Evolutionary conservation across 2,329 filamentous ascomycete species (phyloP).

Genomic region (Aureobasidium namibiae): DNA sequence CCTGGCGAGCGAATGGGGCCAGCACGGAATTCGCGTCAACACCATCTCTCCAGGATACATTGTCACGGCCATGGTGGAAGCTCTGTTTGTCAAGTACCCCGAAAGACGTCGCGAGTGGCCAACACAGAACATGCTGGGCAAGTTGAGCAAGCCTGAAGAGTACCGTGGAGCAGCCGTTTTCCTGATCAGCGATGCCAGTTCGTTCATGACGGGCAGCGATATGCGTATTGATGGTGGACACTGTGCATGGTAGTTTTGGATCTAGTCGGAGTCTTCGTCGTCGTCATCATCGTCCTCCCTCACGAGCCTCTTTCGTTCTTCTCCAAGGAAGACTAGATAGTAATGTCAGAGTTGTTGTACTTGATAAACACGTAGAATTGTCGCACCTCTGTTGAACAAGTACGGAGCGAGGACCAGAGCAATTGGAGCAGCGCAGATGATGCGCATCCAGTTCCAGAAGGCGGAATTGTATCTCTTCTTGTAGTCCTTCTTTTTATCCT

Average conservation of each 20-base stretch:
- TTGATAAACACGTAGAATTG: background rate
- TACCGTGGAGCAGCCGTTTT: conserved; percentile 32
- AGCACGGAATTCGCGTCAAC: conserved; percentile 68
- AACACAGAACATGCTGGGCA: conserved; percentile 72
- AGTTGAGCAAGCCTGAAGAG: conserved; percentile 29
- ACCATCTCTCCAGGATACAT: conserved; percentile 76
- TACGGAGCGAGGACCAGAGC: background rate
- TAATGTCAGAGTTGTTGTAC: background rate
- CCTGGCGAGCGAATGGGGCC: conserved; percentile 65
- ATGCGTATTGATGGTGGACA: conserved; percentile 48
- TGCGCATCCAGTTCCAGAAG: background rate
- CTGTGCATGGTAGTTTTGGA: conserved; percentile 40
- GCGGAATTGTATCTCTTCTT: background rate
- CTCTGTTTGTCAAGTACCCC: conserved; percentile 67
- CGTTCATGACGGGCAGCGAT: conserved; percentile 49
- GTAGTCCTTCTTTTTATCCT: background rate
- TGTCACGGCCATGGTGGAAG: conserved; percentile 73
- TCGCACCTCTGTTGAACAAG: conserved; percentile 5
- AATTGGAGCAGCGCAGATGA: conserved; percentile 1
- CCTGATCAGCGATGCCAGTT: conserved; percentile 35
- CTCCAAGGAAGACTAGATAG: conserved; percentile 4
- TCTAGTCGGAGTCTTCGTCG: background rate
- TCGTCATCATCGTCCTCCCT: background rate
- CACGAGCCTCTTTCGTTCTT: conserved; percentile 2
- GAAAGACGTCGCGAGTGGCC: conserved; percentile 63